A percentile compares a stretch with the other conserved stretches of the same genome.
Evolutionary conservation across 106 monocot genomes (phyloP).

Genomic region (Dioscorea alata): DNA sequence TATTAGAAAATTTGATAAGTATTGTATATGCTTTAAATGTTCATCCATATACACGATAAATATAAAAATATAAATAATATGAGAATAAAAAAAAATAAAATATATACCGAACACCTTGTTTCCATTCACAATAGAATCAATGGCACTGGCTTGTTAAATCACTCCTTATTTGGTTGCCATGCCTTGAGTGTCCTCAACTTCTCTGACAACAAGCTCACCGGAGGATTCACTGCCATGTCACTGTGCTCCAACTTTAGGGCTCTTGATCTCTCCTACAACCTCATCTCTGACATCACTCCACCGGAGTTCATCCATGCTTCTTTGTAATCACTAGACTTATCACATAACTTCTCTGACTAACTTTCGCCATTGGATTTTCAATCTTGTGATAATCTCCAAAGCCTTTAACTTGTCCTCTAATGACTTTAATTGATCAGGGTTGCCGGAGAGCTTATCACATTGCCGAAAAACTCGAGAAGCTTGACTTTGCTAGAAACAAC

Average conservation of each 20-base stretch:
- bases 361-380: constrained; percentile 52
- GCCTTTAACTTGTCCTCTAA: constrained; percentile 61
- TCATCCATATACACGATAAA: no score
- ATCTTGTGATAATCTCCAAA: constrained; percentile 28
- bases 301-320: constrained; percentile 33
- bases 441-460: constrained; percentile 38
- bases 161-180: constrained; percentile 40
- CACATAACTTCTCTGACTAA: constrained; percentile 66
- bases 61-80: no score
- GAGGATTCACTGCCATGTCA: constrained; percentile 9
- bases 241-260: constrained; percentile 28
- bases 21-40: no score
- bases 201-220: constrained; percentile 39
- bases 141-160: constrained; percentile 38
- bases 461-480: constrained; percentile 42
- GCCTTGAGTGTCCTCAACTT: constrained; percentile 37
- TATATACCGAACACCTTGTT: no score
- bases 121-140: constrained; percentile 45
- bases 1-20: no score
- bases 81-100: no score
- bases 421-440: constrained; percentile 24
- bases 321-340: constrained; percentile 29
- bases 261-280: constrained; percentile 48
- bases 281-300: constrained; percentile 44
- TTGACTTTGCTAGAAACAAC: constrained; percentile 50